Base-by-base conservation (phyloP, 352 stramenopile genomes). In the Globisporangium ultimum region DNA sequence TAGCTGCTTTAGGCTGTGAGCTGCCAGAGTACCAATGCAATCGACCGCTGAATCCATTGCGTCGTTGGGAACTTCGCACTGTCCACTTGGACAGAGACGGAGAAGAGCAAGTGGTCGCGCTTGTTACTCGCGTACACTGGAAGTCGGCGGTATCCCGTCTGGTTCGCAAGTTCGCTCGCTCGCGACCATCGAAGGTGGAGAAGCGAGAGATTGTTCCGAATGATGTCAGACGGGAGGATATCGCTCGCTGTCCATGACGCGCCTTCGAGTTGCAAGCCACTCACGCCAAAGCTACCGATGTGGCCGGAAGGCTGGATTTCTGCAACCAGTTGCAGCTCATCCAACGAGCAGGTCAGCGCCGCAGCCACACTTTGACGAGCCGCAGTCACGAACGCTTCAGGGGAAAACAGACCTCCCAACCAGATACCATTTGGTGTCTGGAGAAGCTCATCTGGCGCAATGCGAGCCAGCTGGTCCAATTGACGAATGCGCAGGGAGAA, bases 341-440 rank as follows among this genome's bases (percentile, higher is more conserved):
- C 91, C 28, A 98, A 71, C 21, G 90, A 95, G 60, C 90, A 97
- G 11, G 72, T 61, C 46, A 88, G 72, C 28, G 77, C 62, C 0
- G 88, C 74, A 3, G 94, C 93, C 41, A 93, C 89, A 32, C 86
- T 84, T 77, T 98, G 94, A 4, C 94, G 78, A 6, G 82, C 95
- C 5, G 93, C 92, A 6, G 91, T 98, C 45, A 98, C 76, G 43
- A 98, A 97, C 40, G 91, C 90, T 56, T 98, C 93, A 8, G 94
- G 91, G 9, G 84, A 96, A 61, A 98, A 97, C 40, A 98, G 74
- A 0, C 90, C 89, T n/a, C 93, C 93, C 20, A 98, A 68, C 91
- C 93, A 97, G 48, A 97, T 80, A 20, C 82, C 78, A 21, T 52
- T 53, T 21, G 67, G 38, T 15, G 61, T 48, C 48, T 45, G 61